phyloP scores from a whole-genome alignment of 116 monocot genomes.

The Phalaenopsis hybrid region DNA sequence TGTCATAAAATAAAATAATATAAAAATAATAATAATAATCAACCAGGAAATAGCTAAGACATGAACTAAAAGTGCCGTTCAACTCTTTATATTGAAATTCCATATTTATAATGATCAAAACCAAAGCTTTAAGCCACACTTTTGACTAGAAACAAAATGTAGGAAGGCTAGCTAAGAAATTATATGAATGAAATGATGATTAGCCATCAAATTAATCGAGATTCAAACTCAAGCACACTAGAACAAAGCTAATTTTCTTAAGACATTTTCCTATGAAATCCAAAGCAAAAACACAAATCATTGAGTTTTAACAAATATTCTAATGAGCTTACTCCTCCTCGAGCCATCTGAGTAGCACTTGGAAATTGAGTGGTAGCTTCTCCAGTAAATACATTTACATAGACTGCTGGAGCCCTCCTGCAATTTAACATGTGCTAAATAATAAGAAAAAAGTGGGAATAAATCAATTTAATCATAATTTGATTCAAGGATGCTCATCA shows the following conservation, averaged over 20 bases:
- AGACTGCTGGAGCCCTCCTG: conserved; percentile 71
- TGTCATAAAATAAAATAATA: not conserved
- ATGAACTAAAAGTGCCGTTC: no score
- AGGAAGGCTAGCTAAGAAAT: no score
- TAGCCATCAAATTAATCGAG: not conserved
- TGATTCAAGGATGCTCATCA: not conserved
- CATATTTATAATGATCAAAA: no score
- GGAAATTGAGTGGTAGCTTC: conserved; percentile 76
- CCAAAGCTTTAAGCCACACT: no score
- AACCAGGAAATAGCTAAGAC: no score
- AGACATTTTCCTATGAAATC: not conserved
- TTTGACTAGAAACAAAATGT: no score
- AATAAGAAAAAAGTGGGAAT: conserved; percentile 1
- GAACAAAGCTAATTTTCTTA: not conserved
- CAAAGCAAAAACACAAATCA: not conserved
- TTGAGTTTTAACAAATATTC: not conserved
- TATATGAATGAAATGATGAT: no score
- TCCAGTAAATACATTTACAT: conserved; percentile 82
- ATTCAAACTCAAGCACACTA: not conserved
- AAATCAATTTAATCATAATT: not conserved
- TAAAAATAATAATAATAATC: not conserved
- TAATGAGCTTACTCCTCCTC: conserved; percentile 66
- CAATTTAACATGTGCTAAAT: not conserved
- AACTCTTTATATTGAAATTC: no score
- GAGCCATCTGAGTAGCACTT: conserved; percentile 55